Percentiles rank a stretch among this genome's conserved stretches.
Evolutionary conservation across 2,329 filamentous ascomycete genomes (phyloP).

Genomic region (Penicillium aurantiogriseum): DNA sequence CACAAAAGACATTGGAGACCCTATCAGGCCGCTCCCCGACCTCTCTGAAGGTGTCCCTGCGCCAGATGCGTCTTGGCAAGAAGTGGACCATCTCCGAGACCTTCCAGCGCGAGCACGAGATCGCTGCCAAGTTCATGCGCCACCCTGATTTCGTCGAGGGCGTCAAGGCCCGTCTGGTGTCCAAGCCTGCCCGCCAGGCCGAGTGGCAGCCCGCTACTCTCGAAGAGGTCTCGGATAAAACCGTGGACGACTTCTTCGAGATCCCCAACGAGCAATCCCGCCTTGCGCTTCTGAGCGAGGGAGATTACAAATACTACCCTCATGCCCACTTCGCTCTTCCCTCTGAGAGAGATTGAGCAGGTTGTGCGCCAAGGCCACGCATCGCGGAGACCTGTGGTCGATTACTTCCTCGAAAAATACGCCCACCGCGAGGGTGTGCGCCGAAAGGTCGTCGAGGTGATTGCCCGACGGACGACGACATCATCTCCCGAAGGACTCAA

Average conservation of each 20-base stretch:
- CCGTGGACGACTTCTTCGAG: constrained; percentile 69
- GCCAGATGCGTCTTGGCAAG: constrained; percentile 74
- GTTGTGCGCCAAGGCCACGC: constrained; percentile 46
- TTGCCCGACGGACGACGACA: constrained; percentile 60
- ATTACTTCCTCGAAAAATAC: constrained; percentile 60
- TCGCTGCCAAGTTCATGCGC: constrained; percentile 84
- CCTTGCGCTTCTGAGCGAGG: constrained; percentile 61
- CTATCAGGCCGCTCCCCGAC: constrained; percentile 80
- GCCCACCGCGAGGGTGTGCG: constrained; percentile 67
- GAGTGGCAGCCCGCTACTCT: constrained; percentile 75
- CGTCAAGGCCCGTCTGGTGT: constrained; percentile 75
- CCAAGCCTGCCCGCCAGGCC: constrained; percentile 64
- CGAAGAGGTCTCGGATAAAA: constrained; percentile 59
- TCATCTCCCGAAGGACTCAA: constrained; percentile 40
- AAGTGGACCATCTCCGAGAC: constrained; percentile 79
- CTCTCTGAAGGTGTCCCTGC: constrained; percentile 77
- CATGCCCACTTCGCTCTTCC: constrained; percentile 69
- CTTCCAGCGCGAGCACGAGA: constrained; percentile 80
- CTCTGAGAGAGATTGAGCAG: constrained; percentile 58
- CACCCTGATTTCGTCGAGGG: constrained; percentile 90
- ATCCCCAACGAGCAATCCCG: constrained; percentile 45
- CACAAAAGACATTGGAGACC: constrained; percentile 70
- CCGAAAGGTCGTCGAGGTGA: constrained; percentile 67
- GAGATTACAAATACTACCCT: constrained; percentile 71
- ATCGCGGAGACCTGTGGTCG: constrained; percentile 58